A percentile compares a stretch with the other conserved stretches of the same genome.
Evolutionary conservation across 768 basidiomycete species (phyloP).

Genomic region (Trametes cubensis): DNA sequence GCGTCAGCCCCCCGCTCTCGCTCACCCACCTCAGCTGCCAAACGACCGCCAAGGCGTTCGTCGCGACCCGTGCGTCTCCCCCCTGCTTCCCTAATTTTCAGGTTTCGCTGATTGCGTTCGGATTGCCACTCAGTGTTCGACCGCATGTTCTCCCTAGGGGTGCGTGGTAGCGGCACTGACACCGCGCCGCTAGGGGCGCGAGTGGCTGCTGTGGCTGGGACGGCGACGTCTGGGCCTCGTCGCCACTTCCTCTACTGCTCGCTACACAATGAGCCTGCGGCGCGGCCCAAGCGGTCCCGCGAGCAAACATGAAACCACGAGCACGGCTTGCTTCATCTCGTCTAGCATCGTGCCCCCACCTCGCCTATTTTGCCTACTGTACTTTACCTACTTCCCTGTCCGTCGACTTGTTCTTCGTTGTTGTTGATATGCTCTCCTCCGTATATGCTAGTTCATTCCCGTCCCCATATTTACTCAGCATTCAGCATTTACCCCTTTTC

Average conservation of each 20-base stretch:
- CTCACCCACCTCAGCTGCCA: slow-evolving; percentile 89
- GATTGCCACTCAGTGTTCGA: slow-evolving; percentile 67
- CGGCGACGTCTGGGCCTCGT: slow-evolving; percentile 66
- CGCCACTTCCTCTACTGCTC: slow-evolving; percentile 86
- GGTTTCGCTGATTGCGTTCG: slow-evolving; percentile 3
- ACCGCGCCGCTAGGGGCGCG: slow-evolving; percentile 62
- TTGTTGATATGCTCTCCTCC: too few species aligned
- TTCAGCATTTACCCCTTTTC: not conserved
- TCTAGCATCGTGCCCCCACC: too few species aligned
- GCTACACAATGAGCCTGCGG: slow-evolving; percentile 60
- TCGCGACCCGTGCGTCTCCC: slow-evolving; percentile 63
- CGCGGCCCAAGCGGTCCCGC: slow-evolving; percentile 50
- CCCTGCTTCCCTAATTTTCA: not conserved
- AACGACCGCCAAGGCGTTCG: slow-evolving; percentile 85
- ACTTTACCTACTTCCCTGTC: too few species aligned
- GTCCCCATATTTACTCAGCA: not conserved
- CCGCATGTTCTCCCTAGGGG: slow-evolving; percentile 84
- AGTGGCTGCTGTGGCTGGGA: slow-evolving; percentile 63
- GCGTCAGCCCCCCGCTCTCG: slow-evolving; percentile 84
- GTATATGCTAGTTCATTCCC: not conserved
- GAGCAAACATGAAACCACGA: slow-evolving; percentile 30
- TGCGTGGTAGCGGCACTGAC: slow-evolving; percentile 76
- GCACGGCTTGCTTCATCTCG: too few species aligned
- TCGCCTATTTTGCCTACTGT: too few species aligned
- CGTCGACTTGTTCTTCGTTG: too few species aligned